Evolutionary conservation across 345 rosid species (phyloP).

Genomic region (Pugionium cornutum): DNA sequence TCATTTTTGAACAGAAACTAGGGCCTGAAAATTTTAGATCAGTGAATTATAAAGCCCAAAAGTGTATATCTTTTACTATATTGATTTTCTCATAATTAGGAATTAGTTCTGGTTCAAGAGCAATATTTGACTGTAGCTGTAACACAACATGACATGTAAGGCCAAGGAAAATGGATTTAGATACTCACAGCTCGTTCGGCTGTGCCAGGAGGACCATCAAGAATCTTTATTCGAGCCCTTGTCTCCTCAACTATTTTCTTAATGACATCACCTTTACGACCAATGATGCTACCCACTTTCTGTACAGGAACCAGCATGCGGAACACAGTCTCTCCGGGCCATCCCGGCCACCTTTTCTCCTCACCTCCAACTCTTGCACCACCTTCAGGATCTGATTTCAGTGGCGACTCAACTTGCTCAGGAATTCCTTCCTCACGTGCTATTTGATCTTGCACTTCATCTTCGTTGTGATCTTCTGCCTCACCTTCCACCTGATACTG

Average conservation of each 20-base stretch:
- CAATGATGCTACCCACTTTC: constrained; percentile 97
- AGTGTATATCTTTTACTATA: constrained; percentile 19
- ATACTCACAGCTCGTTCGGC: constrained; percentile 96
- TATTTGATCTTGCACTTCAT: constrained; percentile 35
- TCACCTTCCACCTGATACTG: constrained; percentile 35
- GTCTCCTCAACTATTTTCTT: constrained; percentile 98
- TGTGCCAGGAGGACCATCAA: constrained; percentile 99
- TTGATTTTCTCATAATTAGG: neutral
- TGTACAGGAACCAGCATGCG: constrained; percentile 98
- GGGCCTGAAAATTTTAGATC: neutral
- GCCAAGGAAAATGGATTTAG: constrained; percentile 17
- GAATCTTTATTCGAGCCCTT: constrained; percentile 94
- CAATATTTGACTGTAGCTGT: constrained; percentile 16
- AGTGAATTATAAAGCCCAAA: neutral
- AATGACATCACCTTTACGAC: constrained; percentile 95
- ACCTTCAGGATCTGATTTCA: constrained; percentile 46
- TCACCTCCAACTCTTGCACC: constrained; percentile 45
- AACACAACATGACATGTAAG: constrained; percentile 21
- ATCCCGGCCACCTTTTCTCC: constrained; percentile 99
- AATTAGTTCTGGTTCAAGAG: constrained; percentile 11
- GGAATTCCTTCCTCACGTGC: constrained; percentile 41
- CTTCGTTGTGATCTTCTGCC: constrained; percentile 30
- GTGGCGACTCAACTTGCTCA: constrained; percentile 38
- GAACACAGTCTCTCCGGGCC: constrained; percentile 99
- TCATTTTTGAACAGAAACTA: constrained; percentile 19